Base-by-base conservation (phyloP, 805 yeast genomes). In the Saccharomycopsis lassenensis region DNA sequence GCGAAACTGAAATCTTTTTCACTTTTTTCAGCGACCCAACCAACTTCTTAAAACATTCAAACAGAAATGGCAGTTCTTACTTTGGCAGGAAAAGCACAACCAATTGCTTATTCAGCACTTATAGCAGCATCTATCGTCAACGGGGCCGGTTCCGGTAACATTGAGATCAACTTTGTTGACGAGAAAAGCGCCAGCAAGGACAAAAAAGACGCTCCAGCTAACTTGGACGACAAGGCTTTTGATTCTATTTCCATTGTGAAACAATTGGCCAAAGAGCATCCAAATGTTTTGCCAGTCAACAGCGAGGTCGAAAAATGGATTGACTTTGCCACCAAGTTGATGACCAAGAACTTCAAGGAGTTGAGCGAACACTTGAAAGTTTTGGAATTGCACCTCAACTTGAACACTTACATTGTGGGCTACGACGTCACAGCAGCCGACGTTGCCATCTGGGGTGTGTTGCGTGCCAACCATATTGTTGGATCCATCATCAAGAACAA, bases 381-480 rank as follows among this genome's bases (percentile, higher is more conserved):
- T 52, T 67, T 89, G 50, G 95, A 89, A 49, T 60, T 77, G 31
- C 87, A 79, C 57, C 69, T 89, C 58, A 84, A 84, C 68, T 74
- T 82, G 67, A 74, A 95, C 54, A 72, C 95, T 5, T 87, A 72
- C 55, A 56, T 85, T 37, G 59, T 71, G 37, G 94, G 91, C 26
- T 68, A 75, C 59, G 47, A 63, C n/a, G 62, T 69, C 44, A 63
- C 93, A 10, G 57, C 76, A 29, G 91, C 94, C 36, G 98, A 89
- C 59, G 65, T 85, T 43, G 82, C 89, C 11, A 67, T 81, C 15
- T 89, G 96, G 96, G 96, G 96, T 58, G 83, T 80, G 33, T 66
- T 89, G 48, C 76, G 96, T 62, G 83, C 94, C 45, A 89, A 91
- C 57, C 85, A 94, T 37, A 78, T 89, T 56, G 83, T 87, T 67